Base-by-base conservation (phyloP, 495 filamentous ascomycete species). In the Aspergillus coremiiformis region DNA sequence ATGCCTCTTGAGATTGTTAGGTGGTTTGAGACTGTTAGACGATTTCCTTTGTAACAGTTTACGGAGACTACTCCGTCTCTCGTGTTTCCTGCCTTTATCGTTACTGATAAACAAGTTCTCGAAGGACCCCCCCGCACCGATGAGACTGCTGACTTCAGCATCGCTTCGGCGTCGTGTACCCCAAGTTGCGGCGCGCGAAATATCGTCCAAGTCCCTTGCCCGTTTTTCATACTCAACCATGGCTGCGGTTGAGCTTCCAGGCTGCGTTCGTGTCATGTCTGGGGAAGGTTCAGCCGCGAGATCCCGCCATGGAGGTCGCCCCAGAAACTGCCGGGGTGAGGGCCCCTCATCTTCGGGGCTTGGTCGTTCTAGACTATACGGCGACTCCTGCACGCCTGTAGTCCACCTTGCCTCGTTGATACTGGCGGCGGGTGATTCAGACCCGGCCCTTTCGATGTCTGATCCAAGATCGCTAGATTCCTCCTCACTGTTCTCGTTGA, bases 171-270 rank as follows among this genome's bases (percentile, higher is more conserved):
- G 77, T 14, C 81, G 75, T 8, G 84, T 86, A 10, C 85, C 85
- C 83, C 85, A 87, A 2, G 87, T 91, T 20, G 86, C 86, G 21
- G 78, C 75, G 39, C 84, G 75, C 4, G 87, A 90, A 26, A 65
- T 55, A 10, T 68, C 74, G 37, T 79, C 77, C 24, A 73, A 49
- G 33, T 78, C 73, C 21, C 45, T 61, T 5, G 71, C 71, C 8
- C 69, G 72, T 51, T 60, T 67, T 21, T 75, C 58, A 27, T 64
- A 79, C 15, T 67, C 63, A 39, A 65, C 54, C 57, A 78, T 79
- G 20, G 77, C 77, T 42, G 68, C 68, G 39, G 60, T 67, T 0
- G 77, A 76, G 17, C 63, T 75, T 12, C 51, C 50, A 10, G 76
- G 76, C 42, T 79, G 77, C 51, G 66, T 62, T 35, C 58, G 58